Conservation (phyloP, 2,329 filamentous ascomycete genomes). For the Sporothrix euskadiensis region DNA sequence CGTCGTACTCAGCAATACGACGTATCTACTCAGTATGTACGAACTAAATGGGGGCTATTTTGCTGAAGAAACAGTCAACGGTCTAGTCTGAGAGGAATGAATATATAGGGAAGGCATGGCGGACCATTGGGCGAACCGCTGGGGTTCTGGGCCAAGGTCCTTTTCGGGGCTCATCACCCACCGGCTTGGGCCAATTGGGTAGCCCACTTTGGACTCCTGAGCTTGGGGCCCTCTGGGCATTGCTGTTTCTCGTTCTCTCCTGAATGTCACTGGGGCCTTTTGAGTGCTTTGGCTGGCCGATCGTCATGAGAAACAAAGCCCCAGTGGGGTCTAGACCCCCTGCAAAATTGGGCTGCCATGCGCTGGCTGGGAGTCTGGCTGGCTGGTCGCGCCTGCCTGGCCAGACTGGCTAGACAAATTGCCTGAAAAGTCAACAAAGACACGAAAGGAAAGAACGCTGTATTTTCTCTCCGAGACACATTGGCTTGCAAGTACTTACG, state of each 20-base stretch:
- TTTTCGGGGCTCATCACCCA: background rate
- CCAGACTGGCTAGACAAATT: background rate
- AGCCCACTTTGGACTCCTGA: background rate
- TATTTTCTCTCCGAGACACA: background rate
- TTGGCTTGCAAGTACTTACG: background rate
- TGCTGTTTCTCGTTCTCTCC: background rate
- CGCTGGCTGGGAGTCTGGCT: background rate
- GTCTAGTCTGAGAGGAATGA: background rate
- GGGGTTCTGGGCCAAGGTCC: conserved; percentile 8
- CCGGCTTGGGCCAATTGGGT: conserved; percentile 3
- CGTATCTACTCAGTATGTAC: no score
- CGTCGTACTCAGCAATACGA: no score
- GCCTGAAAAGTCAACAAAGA: background rate
- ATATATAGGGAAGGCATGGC: background rate
- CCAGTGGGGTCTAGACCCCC: background rate
- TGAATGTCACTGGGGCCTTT: background rate
- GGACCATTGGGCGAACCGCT: conserved; percentile 13
- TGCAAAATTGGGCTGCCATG: conserved; percentile 11
- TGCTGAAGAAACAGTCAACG: background rate
- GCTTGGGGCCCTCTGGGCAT: background rate
- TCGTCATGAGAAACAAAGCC: conserved; percentile 1
- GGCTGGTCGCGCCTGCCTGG: background rate
- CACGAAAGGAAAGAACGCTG: background rate
- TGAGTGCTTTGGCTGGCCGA: conserved; percentile 3
- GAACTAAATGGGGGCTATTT: background rate